These are phyloP conservation scores for Centrapalus pauciflorus DNA, from an alignment of 129 eudicot species.

Conservation along the genomic window DNA sequence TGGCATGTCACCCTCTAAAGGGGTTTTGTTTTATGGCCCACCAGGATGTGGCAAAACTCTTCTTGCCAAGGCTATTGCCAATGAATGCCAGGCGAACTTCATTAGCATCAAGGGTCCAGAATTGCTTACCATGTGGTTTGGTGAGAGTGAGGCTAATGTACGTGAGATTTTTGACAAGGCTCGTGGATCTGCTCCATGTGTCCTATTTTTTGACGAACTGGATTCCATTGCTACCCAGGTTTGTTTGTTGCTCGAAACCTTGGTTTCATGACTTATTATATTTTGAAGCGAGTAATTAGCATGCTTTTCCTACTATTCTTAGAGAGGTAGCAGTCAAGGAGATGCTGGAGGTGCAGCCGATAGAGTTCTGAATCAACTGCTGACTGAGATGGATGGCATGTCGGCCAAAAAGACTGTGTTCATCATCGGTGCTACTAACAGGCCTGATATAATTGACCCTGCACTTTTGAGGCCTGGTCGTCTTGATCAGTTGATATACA, in stretches of 20 bases:
- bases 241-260: background rate
- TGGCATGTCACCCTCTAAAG: conserved; percentile 97
- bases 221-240: conserved; percentile 99
- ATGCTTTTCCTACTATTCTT: background rate
- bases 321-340: conserved; percentile 92
- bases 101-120: conserved; percentile 93
- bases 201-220: conserved; percentile 83
- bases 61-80: conserved; percentile 95
- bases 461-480: conserved; percentile 98
- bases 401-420: conserved; percentile 91
- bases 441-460: conserved; percentile 94
- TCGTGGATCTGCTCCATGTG: conserved; percentile 94
- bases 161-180: conserved; percentile 97
- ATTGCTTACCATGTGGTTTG: conserved; percentile 97
- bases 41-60: conserved; percentile 98
- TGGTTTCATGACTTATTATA: background rate
- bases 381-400: conserved; percentile 99
- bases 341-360: conserved; percentile 99
- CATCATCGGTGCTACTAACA: conserved; percentile 92
- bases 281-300: no score
- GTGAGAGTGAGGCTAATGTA: conserved; percentile 96
- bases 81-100: conserved; percentile 93
- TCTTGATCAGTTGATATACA: conserved; percentile 88
- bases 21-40: conserved; percentile 95
- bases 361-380: conserved; percentile 79